Percentiles rank a stretch among this genome's conserved stretches.
phyloP scores from a whole-genome alignment of 1,284 basidiomycete species.

The Microbotryum scabiosae region DNA sequence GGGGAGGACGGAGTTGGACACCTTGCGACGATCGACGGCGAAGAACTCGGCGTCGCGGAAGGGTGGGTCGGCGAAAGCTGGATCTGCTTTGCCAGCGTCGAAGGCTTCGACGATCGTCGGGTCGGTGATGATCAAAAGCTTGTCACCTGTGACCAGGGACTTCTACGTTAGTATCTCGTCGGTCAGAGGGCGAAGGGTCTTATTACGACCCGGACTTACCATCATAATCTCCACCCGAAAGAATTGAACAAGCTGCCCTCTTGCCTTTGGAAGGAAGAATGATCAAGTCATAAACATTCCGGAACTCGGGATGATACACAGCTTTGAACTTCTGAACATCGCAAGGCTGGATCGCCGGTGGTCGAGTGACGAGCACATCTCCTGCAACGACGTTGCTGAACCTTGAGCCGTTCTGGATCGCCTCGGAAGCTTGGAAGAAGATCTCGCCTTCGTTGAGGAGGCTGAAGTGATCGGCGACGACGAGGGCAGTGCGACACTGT shows the following conservation, averaged over 20 bases:
- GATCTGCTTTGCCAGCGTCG: slow-evolving; percentile 14
- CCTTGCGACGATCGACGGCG: slow-evolving; percentile 14
- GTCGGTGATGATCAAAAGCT: slow-evolving; percentile 33
- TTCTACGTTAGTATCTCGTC: not conserved
- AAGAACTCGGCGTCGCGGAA: slow-evolving; percentile 33
- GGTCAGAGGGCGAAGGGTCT: too few species aligned
- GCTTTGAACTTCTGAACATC: slow-evolving; percentile 35
- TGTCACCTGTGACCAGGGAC: slow-evolving; percentile 20
- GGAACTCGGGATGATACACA: slow-evolving; percentile 30
- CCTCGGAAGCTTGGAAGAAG: slow-evolving; percentile 32
- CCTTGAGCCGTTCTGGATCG: slow-evolving; percentile 16
- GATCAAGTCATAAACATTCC: slow-evolving; percentile 31
- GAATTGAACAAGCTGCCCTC: slow-evolving; percentile 29
- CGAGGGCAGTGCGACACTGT: slow-evolving; percentile 14
- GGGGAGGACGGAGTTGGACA: slow-evolving; percentile 18
- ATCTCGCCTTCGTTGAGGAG: slow-evolving; percentile 34
- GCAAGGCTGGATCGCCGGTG: slow-evolving; percentile 35
- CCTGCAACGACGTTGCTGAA: slow-evolving; percentile 27
- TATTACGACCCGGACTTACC: slow-evolving; percentile 8
- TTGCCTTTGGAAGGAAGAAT: slow-evolving; percentile 33
- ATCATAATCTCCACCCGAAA: slow-evolving; percentile 37
- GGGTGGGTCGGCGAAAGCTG: slow-evolving; percentile 31
- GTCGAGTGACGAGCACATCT: slow-evolving; percentile 32
- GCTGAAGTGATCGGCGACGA: slow-evolving; percentile 28
- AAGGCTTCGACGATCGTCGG: slow-evolving; percentile 28